phyloP scores from a whole-genome alignment of 768 basidiomycete genomes.

The Royoungia palumana region DNA sequence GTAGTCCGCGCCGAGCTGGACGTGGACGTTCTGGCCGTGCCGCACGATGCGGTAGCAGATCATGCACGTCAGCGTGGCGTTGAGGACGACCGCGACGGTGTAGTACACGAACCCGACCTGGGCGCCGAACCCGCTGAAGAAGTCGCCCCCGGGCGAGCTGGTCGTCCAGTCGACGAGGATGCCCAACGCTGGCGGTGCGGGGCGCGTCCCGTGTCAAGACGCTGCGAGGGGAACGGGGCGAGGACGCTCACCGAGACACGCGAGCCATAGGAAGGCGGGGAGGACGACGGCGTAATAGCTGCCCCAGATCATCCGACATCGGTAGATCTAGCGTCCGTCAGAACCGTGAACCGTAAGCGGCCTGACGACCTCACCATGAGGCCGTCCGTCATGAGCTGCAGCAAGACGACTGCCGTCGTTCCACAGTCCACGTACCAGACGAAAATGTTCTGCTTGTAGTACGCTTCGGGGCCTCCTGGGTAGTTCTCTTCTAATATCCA shows the following conservation, averaged over 20 bases:
- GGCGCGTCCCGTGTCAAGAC: no score
- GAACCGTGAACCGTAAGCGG: no score
- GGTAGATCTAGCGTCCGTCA: slow-evolving; percentile 28
- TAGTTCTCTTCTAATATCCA: slow-evolving; percentile 32
- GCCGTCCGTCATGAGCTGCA: slow-evolving; percentile 31
- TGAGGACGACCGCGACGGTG: slow-evolving; percentile 10
- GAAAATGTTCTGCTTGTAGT: slow-evolving; percentile 21
- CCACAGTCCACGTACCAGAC: slow-evolving; percentile 23
- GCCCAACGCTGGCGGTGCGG: not conserved
- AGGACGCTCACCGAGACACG: not conserved
- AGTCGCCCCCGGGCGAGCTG: slow-evolving; percentile 1
- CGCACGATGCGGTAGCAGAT: slow-evolving; percentile 9
- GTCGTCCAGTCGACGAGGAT: not conserved
- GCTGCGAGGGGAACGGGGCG: not conserved
- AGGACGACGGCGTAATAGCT: not conserved
- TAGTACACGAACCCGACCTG: slow-evolving; percentile 10
- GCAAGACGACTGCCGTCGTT: slow-evolving; percentile 23
- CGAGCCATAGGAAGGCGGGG: slow-evolving; percentile 8
- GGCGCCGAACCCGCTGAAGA: slow-evolving; percentile 3
- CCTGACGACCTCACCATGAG: slow-evolving; percentile 26
- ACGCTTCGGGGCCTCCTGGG: slow-evolving; percentile 30
- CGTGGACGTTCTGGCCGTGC: not conserved
- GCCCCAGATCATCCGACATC: slow-evolving; percentile 33
- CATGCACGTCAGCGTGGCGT: slow-evolving; percentile 2
- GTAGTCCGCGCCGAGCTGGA: not conserved